Percentiles rank a stretch among this genome's conserved stretches.
These are phyloP conservation scores for Sungouiozyma ichnusensis DNA, from an alignment of 805 yeast species.

Conservation along the genomic window DNA sequence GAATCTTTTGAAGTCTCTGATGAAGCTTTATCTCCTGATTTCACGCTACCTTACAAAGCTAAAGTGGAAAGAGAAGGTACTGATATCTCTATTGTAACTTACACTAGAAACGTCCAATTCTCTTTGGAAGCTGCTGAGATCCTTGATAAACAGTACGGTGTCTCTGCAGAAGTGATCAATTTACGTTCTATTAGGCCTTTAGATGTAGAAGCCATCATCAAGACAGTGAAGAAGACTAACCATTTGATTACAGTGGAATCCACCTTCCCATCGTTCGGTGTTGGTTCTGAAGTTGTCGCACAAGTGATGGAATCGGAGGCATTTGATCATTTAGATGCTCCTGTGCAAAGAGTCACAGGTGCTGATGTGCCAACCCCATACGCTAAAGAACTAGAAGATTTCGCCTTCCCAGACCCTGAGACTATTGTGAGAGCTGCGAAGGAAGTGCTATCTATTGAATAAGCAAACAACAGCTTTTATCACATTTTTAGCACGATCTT, in stretches of 20 bases:
- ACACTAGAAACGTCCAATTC: slow-evolving; percentile 81
- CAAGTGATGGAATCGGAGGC: slow-evolving; percentile 98
- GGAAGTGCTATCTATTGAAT: slow-evolving; percentile 63
- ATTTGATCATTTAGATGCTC: slow-evolving; percentile 96
- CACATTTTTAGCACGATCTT: no score
- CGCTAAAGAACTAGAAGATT: slow-evolving; percentile 90
- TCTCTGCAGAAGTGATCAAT: slow-evolving; percentile 88
- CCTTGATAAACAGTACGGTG: slow-evolving; percentile 75
- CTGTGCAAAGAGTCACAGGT: slow-evolving; percentile 97
- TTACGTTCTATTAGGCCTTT: slow-evolving; percentile 95
- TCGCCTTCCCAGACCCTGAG: slow-evolving; percentile 96
- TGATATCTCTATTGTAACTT: slow-evolving; percentile 82
- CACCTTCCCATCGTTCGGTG: slow-evolving; percentile 97
- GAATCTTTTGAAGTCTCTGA: slow-evolving; percentile 82
- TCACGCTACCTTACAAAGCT: slow-evolving; percentile 85
- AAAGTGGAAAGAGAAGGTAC: slow-evolving; percentile 89
- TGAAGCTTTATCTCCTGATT: slow-evolving; percentile 82
- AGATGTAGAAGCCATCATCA: slow-evolving; percentile 77
- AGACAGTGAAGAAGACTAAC: slow-evolving; percentile 91
- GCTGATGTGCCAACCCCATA: slow-evolving; percentile 99
- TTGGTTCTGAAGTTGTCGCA: slow-evolving; percentile 96
- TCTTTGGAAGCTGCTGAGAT: slow-evolving; percentile 84
- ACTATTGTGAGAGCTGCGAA: slow-evolving; percentile 79
- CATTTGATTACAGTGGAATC: slow-evolving; percentile 94
- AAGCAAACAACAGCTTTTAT: no score